Conservation (phyloP, 768 basidiomycete genomes). For the Termitomyces sp. region DNA sequence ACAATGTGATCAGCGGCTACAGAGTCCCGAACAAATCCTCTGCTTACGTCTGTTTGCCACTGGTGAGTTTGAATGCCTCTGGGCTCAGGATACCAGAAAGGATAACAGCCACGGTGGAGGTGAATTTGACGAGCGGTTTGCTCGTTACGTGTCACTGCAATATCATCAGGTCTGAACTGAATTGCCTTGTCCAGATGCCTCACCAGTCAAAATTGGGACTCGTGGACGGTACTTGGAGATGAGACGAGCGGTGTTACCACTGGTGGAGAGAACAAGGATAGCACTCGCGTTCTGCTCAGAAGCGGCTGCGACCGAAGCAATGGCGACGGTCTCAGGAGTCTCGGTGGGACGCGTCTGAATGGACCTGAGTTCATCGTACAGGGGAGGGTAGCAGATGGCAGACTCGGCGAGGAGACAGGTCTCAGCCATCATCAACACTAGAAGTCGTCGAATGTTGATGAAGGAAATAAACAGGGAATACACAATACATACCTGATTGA, state of each 20-base stretch:
- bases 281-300: slow-evolving; percentile 93
- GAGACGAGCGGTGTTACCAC: slow-evolving; percentile 92
- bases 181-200: slow-evolving; percentile 13
- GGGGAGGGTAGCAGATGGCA: slow-evolving; percentile 90
- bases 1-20: slow-evolving; percentile 7
- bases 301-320: slow-evolving; percentile 94
- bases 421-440: slow-evolving; percentile 99
- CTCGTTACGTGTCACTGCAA: slow-evolving; percentile 86
- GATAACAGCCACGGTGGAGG: slow-evolving; percentile 94
- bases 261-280: slow-evolving; percentile 94
- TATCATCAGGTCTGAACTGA: background rate
- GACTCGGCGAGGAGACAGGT: slow-evolving; percentile 95
- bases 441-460: background rate
- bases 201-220: slow-evolving; percentile 93
- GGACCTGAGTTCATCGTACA: slow-evolving; percentile 83
- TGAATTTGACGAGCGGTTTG: slow-evolving; percentile 96
- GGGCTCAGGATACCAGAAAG: slow-evolving; percentile 95
- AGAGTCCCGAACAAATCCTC: background rate
- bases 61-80: slow-evolving; percentile 81
- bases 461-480: background rate
- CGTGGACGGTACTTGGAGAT: slow-evolving; percentile 94
- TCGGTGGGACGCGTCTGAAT: slow-evolving; percentile 84
- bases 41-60: slow-evolving; percentile 94
- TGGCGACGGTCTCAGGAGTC: slow-evolving; percentile 92
- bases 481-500: slow-evolving; percentile 66